Evolutionary conservation across 2,329 filamentous ascomycete species (phyloP).

Genomic region (Botrytis hyacinthi): DNA sequence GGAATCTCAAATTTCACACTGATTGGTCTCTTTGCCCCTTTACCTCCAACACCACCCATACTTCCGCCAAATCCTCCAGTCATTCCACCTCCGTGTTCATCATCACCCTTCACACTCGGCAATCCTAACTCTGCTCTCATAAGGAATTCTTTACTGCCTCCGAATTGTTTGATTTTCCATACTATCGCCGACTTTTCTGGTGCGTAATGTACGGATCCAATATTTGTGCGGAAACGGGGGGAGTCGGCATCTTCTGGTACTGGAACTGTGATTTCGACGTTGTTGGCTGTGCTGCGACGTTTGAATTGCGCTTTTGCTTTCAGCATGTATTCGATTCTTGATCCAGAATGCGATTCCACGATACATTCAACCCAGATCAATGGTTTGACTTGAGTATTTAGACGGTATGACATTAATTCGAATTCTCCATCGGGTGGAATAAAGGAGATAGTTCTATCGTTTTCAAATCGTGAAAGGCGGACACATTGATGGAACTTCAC

Average conservation of each 20-base stretch:
- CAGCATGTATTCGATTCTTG: slow-evolving; percentile 97
- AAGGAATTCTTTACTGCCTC: slow-evolving; percentile 95
- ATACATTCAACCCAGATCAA: slow-evolving; percentile 99
- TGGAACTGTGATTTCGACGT: slow-evolving; percentile 95
- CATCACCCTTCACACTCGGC: slow-evolving; percentile 90
- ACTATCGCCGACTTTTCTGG: slow-evolving; percentile 97
- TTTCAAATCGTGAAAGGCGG: slow-evolving; percentile 91
- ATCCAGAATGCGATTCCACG: slow-evolving; percentile 92
- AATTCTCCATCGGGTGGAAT: slow-evolving; percentile 98
- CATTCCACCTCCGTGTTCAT: slow-evolving; percentile 95
- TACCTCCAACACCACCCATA: slow-evolving; percentile 87
- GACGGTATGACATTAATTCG: slow-evolving; percentile 97
- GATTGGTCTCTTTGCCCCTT: slow-evolving; percentile 89
- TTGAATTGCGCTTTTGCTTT: slow-evolving; percentile 99
- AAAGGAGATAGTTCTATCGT: slow-evolving; percentile 97
- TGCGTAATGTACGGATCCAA: slow-evolving; percentile 94
- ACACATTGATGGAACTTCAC: slow-evolving; percentile 99
- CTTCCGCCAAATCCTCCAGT: slow-evolving; percentile 95
- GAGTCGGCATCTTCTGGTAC: slow-evolving; percentile 97
- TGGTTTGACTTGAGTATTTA: slow-evolving; percentile 98
- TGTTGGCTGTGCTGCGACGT: slow-evolving; percentile 94
- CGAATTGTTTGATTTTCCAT: slow-evolving; percentile 99
- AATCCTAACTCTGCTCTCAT: slow-evolving; percentile 96
- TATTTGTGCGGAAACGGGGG: slow-evolving; percentile 94
- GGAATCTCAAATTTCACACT: slow-evolving; percentile 99